Evolutionary conservation across 805 yeast genomes (phyloP).

Genomic region (Saccharomyces paradoxus): DNA sequence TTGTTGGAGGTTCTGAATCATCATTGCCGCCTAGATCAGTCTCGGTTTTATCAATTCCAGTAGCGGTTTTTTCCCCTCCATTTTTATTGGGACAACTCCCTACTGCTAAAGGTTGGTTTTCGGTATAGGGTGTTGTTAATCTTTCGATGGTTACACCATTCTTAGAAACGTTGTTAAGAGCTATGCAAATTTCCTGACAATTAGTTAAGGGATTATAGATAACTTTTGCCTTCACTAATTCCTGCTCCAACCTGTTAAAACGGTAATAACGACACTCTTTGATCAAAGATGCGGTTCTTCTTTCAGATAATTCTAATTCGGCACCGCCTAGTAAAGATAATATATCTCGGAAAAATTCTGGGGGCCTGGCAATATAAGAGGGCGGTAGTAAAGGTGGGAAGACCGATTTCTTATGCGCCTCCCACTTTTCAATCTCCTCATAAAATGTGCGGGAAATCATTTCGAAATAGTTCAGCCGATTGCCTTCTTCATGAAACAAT

Average conservation of each 20-base stretch:
- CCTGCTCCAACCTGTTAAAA: constrained; percentile 59
- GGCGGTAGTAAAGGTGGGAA: constrained; percentile 70
- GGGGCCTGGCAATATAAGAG: constrained; percentile 41
- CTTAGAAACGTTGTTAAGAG: constrained; percentile 37
- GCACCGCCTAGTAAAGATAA: constrained; percentile 50
- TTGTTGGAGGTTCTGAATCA: background rate
- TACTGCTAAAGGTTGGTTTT: background rate
- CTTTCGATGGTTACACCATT: constrained; percentile 26
- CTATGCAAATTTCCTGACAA: constrained; percentile 47
- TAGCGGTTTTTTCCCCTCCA: background rate
- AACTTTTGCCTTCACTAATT: constrained; percentile 13
- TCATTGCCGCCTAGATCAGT: constrained; percentile 1
- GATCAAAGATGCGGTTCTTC: constrained; percentile 48
- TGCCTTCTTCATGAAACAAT: constrained; percentile 52
- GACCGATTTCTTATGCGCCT: constrained; percentile 31
- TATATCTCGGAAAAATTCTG: constrained; percentile 46
- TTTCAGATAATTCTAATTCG: constrained; percentile 39
- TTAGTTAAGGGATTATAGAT: constrained; percentile 15
- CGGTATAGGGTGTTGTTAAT: background rate
- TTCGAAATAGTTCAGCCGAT: constrained; percentile 68
- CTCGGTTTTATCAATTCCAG: background rate
- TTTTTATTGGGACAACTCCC: background rate
- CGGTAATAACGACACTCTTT: constrained; percentile 71
- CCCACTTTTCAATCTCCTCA: constrained; percentile 39
- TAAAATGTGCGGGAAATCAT: constrained; percentile 47